Evolutionary conservation across 345 rosid species (phyloP), one percentile per base, ranked within the genome.

Genomic region (Syzygium jambos): DNA sequence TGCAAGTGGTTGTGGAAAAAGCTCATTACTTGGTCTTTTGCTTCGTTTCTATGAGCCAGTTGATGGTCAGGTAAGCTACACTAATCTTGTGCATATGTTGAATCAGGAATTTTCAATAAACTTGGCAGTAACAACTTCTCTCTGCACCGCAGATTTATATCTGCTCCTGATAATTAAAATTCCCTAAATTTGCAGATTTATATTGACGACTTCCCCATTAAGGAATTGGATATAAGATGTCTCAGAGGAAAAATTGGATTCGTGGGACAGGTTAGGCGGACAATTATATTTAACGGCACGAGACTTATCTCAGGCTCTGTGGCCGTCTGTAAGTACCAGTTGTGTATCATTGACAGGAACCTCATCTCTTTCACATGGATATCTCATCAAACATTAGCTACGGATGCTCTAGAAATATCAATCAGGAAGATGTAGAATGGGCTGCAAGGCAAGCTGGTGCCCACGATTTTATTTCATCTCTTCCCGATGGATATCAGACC

Each of bases 401-500:
- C 61, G 95, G 95, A 61, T 93, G 91, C 87, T 86, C 86, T 7
- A 53, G 85, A 54, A 88, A 91, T 5, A 56, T 91, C 30, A 89
- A 61, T 78, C 87, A 90, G 34, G 92, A 84, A 87, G 95, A 87
- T 55, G 29, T 93, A 38, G 90, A 90, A 85, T 85, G 55, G 89
- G 93, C 95, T 88, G 93, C 95, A 13, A 89, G 89, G 86, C 93
- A 91, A 73, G 96, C 96, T 30, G 90, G 91, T 87, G 97, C 91
- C 51, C 96, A 95, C 41, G 94, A 92, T n/a, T 95, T 95, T 65
- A 94, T 94, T 78, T 91, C 93, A 51, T 90, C 93, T 88, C 93
- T 95, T 90, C 97, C 97, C 22, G 86, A 85, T 82, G 97, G 96
- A 65, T 95, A 95, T 59, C 89, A 92, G 84, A 94, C 97, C 25